Evolutionary conservation across 2,329 filamentous ascomycete species (phyloP).

Genomic region (Akanthomyces uredinophilus): DNA sequence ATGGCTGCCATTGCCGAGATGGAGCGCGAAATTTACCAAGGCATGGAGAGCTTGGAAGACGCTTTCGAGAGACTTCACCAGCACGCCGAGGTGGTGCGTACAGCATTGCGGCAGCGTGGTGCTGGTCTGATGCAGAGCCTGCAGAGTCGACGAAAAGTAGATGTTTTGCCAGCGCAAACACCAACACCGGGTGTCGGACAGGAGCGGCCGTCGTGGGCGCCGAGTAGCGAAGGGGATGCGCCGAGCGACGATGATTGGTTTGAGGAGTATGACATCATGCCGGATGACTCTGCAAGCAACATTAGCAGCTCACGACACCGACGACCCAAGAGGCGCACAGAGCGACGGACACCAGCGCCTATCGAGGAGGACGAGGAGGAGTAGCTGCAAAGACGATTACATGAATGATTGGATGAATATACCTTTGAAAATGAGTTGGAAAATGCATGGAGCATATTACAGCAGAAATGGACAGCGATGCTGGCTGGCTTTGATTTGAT

Average conservation of each 20-base stretch:
- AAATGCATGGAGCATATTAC: not conserved
- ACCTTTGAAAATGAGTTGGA: conserved; percentile 3
- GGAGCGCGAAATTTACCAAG: conserved; percentile 85
- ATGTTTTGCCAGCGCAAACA: conserved; percentile 44
- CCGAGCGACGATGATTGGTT: conserved; percentile 53
- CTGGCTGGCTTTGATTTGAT: conserved; percentile 2
- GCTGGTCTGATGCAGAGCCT: conserved; percentile 67
- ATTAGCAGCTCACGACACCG: conserved; percentile 66
- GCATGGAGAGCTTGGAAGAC: conserved; percentile 92
- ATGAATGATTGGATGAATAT: conserved; percentile 2
- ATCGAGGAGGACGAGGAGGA: conserved; percentile 73
- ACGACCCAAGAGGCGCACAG: conserved; percentile 61
- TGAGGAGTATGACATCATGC: conserved; percentile 59
- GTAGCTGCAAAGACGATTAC: conserved; percentile 9
- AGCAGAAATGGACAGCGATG: not conserved
- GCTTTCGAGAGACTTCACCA: conserved; percentile 83
- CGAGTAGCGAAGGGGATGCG: conserved; percentile 41
- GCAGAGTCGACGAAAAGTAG: conserved; percentile 54
- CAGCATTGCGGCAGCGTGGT: conserved; percentile 72
- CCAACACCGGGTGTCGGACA: conserved; percentile 42
- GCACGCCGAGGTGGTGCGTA: conserved; percentile 75
- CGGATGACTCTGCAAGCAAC: conserved; percentile 77
- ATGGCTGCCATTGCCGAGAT: conserved; percentile 86
- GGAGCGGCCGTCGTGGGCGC: conserved; percentile 36
- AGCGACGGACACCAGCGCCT: conserved; percentile 65